These are phyloP conservation scores for Cryptococcus amylolentus DNA, from an alignment of 1,284 basidiomycete species.

Conservation along the genomic window DNA sequence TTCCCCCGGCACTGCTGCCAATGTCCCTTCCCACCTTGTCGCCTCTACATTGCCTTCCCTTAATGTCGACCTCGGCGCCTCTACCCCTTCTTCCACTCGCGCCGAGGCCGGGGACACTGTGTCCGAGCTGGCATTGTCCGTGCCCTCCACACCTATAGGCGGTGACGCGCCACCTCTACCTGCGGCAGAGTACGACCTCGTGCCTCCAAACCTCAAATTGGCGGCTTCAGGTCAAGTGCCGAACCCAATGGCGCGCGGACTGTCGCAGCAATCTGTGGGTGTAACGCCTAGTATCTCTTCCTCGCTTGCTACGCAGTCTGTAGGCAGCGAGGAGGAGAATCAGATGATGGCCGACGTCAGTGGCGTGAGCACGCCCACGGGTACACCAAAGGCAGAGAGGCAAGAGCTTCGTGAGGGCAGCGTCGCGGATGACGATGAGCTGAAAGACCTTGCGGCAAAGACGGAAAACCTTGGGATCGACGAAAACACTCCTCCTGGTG, in stretches of 20 bases:
- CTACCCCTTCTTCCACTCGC: constrained; percentile 44
- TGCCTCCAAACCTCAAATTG: constrained; percentile 36
- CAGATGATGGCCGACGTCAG: constrained; percentile 42
- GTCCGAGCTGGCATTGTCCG: constrained; percentile 32
- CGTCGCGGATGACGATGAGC: constrained; percentile 16
- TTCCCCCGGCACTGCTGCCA: constrained; percentile 19
- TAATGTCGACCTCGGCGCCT: constrained; percentile 22
- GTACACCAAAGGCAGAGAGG: constrained; percentile 38
- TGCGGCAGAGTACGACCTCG: constrained; percentile 34
- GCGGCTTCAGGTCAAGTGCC: constrained; percentile 14
- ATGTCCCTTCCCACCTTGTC: constrained; percentile 23
- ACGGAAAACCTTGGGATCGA: constrained; percentile 11
- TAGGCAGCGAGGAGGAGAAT: constrained; percentile 25
- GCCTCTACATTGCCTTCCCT: constrained; percentile 32
- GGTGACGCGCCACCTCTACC: constrained; percentile 5
- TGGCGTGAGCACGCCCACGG: constrained; percentile 41
- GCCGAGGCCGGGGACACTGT: constrained; percentile 42
- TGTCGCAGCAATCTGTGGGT: constrained; percentile 10
- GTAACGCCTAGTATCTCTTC: constrained; percentile 25
- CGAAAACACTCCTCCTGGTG: not conserved
- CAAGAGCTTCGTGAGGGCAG: constrained; percentile 31
- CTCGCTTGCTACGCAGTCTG: constrained; percentile 31
- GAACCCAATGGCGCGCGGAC: constrained; percentile 15
- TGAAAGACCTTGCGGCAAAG: constrained; percentile 9
- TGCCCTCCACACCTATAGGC: constrained; percentile 38